Conservation (phyloP, 1,139 yeast genomes). For the Magnusiomyces suaveolens region DNA sequence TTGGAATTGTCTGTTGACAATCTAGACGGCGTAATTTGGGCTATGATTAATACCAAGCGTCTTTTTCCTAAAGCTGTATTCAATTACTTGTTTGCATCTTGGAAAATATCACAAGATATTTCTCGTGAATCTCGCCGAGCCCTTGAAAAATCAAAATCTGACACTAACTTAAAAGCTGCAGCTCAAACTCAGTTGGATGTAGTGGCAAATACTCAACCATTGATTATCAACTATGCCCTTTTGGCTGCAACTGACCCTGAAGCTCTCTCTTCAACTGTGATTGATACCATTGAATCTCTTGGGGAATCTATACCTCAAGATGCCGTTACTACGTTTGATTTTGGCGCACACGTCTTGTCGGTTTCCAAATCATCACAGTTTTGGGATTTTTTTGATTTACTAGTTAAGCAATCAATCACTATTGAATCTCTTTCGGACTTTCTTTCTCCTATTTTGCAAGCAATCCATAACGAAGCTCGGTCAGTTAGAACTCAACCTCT, state of each 20-base stretch:
- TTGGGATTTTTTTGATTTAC: conserved; percentile 48
- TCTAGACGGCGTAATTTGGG: background rate
- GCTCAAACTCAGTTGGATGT: background rate
- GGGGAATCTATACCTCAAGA: conserved; percentile 6
- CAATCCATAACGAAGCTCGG: conserved; percentile 10
- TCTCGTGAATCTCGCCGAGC: background rate
- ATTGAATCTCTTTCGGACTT: conserved; percentile 59
- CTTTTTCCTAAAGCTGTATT: background rate
- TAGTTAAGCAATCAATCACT: conserved; percentile 50
- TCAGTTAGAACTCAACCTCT: conserved; percentile 17
- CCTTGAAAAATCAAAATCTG: background rate
- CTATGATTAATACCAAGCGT: background rate
- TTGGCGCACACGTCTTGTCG: background rate
- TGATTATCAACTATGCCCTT: conserved; percentile 1
- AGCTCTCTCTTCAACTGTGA: background rate
- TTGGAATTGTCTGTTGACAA: background rate
- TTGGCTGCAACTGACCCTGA: conserved; percentile 3
- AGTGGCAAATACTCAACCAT: background rate
- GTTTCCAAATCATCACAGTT: background rate
- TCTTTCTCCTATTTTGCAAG: conserved; percentile 38
- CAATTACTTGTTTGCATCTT: background rate
- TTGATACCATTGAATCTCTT: conserved; percentile 1
- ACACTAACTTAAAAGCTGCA: background rate
- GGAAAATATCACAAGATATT: background rate
- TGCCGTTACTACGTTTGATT: background rate